Evolutionary conservation across 2,329 filamentous ascomycete species (phyloP).

Genomic region (Decorospora gaudefroyi): DNA sequence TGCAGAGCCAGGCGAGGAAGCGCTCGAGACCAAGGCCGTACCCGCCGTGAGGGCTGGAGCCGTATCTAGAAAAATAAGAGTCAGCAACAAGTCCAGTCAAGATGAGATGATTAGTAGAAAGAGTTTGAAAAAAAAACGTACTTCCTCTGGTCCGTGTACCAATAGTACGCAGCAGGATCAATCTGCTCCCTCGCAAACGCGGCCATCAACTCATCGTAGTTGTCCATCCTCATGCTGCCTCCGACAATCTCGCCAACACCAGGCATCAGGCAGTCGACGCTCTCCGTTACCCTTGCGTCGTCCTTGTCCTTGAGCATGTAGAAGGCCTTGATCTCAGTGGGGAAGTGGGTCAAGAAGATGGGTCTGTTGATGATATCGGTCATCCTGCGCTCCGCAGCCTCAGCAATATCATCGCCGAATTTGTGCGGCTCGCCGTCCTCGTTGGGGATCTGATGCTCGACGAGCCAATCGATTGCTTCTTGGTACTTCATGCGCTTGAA

Average conservation of each 20-base stretch:
- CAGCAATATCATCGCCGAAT: slow-evolving; percentile 97
- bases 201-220: slow-evolving; percentile 80
- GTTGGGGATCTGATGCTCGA: slow-evolving; percentile 86
- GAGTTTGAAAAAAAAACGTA: slow-evolving; percentile 58
- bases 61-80: slow-evolving; percentile 65
- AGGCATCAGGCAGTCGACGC: slow-evolving; percentile 85
- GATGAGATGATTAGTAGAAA: no score
- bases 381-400: slow-evolving; percentile 95
- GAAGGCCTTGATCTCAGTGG: slow-evolving; percentile 95
- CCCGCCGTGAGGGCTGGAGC: slow-evolving; percentile 86
- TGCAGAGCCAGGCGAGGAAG: slow-evolving; percentile 70
- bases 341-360: slow-evolving; percentile 97
- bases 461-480: slow-evolving; percentile 93
- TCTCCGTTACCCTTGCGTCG: slow-evolving; percentile 86
- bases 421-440: slow-evolving; percentile 87
- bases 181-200: slow-evolving; percentile 89
- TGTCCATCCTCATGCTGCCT: slow-evolving; percentile 93
- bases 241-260: slow-evolving; percentile 97
- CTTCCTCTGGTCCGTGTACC: slow-evolving; percentile 98
- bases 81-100: slow-evolving; percentile 18
- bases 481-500: slow-evolving; percentile 95
- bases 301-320: slow-evolving; percentile 92
- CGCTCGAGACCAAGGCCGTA: slow-evolving; percentile 93
- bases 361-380: slow-evolving; percentile 94
- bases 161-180: slow-evolving; percentile 85